A percentile compares a stretch with the other conserved stretches of the same genome.
Evolutionary conservation across 2,329 filamentous ascomycete species (phyloP).

Genomic region (Cylindrodendrum hubeiense): DNA sequence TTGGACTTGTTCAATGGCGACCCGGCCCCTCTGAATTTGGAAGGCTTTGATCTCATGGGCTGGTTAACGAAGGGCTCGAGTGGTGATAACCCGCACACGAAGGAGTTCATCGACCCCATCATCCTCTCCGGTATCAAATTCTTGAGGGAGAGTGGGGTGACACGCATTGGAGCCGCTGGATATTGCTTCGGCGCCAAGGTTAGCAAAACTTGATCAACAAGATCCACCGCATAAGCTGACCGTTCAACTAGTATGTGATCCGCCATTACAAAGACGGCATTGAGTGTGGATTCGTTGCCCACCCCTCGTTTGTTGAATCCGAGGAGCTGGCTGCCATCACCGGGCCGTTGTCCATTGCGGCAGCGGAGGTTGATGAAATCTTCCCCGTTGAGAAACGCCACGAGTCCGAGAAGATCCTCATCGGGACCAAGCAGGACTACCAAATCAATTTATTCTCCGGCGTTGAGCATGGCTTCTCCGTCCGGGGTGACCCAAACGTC

Average conservation of each 20-base stretch:
- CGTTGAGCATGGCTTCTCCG: constrained; percentile 80
- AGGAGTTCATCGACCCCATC: constrained; percentile 46
- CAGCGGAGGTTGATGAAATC: constrained; percentile 73
- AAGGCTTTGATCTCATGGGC: constrained; percentile 44
- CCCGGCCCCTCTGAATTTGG: constrained; percentile 59
- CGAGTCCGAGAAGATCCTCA: constrained; percentile 73
- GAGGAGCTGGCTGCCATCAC: constrained; percentile 75
- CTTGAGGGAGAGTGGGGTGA: constrained; percentile 66
- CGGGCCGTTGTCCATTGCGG: constrained; percentile 77
- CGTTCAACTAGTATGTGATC: constrained; percentile 67
- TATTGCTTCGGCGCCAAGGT: constrained; percentile 84
- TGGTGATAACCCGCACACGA: constrained; percentile 57
- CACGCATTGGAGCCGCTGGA: constrained; percentile 73
- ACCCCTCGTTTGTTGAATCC: constrained; percentile 80
- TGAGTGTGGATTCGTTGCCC: constrained; percentile 79
- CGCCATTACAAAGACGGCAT: constrained; percentile 74
- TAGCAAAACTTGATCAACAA: constrained; percentile 27
- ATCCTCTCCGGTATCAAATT: constrained; percentile 58
- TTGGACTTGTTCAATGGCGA: constrained; percentile 51
- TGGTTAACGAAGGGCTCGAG: constrained; percentile 54
- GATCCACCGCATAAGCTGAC: not conserved
- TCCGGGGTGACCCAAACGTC: constrained; percentile 73
- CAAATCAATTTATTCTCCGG: constrained; percentile 83
- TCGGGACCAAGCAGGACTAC: constrained; percentile 69
- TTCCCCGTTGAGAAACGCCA: constrained; percentile 75